A percentile compares a stretch with the other conserved stretches of the same genome.
These are phyloP conservation scores for Cytospora mali DNA, from an alignment of 2,329 filamentous ascomycete genomes.

Conservation along the genomic window DNA sequence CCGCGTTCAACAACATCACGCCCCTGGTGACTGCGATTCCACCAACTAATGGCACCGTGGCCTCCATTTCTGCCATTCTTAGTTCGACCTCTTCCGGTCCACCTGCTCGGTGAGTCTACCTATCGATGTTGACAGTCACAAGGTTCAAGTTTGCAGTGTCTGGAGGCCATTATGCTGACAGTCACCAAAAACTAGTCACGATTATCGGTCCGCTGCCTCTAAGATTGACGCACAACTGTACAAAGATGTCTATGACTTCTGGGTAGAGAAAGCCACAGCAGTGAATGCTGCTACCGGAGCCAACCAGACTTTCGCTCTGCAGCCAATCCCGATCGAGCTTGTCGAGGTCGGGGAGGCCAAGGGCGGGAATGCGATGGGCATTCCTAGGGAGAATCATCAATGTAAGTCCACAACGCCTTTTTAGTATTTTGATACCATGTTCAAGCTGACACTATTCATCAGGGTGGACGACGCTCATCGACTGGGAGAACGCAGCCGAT, in stretches of 20 bases:
- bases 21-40: slow-evolving; percentile 15
- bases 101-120: not conserved
- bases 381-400: slow-evolving; percentile 25
- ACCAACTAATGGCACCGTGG: slow-evolving; percentile 23
- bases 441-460: not conserved
- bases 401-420: slow-evolving; percentile 25
- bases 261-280: slow-evolving; percentile 28
- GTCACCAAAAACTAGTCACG: slow-evolving; percentile 30
- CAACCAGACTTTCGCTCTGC: slow-evolving; percentile 31
- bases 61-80: slow-evolving; percentile 4
- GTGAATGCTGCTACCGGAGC: slow-evolving; percentile 29
- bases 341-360: slow-evolving; percentile 25
- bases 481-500: slow-evolving; percentile 29
- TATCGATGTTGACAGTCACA: not conserved
- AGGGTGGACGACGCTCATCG: slow-evolving; percentile 33
- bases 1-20: slow-evolving; percentile 31
- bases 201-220: slow-evolving; percentile 31
- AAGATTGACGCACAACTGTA: slow-evolving; percentile 34
- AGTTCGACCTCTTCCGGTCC: not conserved
- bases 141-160: not conserved
- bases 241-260: slow-evolving; percentile 34
- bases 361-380: slow-evolving; percentile 30
- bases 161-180: not conserved
- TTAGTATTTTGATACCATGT: no score
- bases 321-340: slow-evolving; percentile 27